These are phyloP conservation scores for Eutrema heterophyllum DNA, from an alignment of 345 rosid genomes.

Conservation along the genomic window DNA sequence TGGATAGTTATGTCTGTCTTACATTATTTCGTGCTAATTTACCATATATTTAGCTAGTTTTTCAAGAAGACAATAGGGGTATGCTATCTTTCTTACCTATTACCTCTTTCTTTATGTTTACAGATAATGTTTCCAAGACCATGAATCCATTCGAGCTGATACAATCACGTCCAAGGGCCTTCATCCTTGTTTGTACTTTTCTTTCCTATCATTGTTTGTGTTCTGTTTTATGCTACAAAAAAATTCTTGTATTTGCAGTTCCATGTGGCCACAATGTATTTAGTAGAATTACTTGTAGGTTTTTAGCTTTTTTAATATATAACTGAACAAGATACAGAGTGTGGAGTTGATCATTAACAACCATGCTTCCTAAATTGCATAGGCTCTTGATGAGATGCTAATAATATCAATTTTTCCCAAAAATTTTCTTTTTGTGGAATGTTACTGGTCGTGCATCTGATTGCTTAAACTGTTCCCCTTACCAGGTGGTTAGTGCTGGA, in stretches of 20 bases:
- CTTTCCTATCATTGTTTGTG: conserved; percentile 35
- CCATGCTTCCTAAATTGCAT: neutral
- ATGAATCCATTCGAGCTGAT: conserved; percentile 42
- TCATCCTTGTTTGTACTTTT: conserved; percentile 97
- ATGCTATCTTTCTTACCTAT: conserved; percentile 5
- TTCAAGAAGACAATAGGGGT: neutral
- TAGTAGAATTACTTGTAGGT: neutral
- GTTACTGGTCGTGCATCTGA: conserved; percentile 3
- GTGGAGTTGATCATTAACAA: neutral
- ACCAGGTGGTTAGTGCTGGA: conserved; percentile 78
- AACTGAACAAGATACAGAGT: neutral
- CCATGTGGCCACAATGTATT: neutral
- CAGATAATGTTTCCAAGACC: conserved; percentile 45
- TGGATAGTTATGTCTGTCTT: neutral
- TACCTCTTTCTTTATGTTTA: conserved; percentile 19
- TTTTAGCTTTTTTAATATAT: neutral
- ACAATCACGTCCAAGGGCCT: conserved; percentile 56
- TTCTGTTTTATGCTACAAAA: conserved; percentile 5
- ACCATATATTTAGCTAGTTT: neutral
- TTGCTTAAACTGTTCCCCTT: conserved; percentile 2
- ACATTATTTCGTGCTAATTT: neutral
- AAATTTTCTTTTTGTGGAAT: neutral
- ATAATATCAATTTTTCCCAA: neutral
- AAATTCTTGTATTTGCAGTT: neutral
- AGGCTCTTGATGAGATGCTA: neutral